Percentiles rank a stretch among this genome's conserved stretches.
Evolutionary conservation across 768 basidiomycete genomes (phyloP).

Genomic region (Lyophyllum atratum): DNA sequence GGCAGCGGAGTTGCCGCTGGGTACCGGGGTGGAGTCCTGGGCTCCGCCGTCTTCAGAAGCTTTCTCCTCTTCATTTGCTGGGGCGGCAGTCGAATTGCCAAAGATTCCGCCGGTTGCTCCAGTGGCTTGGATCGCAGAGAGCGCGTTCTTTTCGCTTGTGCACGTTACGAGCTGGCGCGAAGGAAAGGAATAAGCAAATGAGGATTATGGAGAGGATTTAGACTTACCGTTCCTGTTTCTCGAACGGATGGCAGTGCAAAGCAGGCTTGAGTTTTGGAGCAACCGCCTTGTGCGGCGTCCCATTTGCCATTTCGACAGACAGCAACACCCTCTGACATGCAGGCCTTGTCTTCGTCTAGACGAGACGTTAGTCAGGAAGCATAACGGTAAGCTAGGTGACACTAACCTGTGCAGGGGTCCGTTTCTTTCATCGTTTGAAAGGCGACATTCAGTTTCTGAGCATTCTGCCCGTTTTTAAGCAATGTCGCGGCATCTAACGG

Average conservation of each 20-base stretch:
- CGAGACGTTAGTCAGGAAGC: not conserved
- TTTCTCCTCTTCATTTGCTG: slow-evolving; percentile 1
- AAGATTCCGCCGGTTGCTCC: slow-evolving; percentile 47
- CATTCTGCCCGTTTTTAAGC: slow-evolving; percentile 47
- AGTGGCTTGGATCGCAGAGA: slow-evolving; percentile 44
- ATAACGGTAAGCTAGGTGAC: not conserved
- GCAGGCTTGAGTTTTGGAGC: slow-evolving; percentile 40
- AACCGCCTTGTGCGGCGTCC: slow-evolving; percentile 33
- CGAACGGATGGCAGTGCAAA: slow-evolving; percentile 53
- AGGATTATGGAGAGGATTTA: not conserved
- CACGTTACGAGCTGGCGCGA: slow-evolving; percentile 46
- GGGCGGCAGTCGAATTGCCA: slow-evolving; percentile 18
- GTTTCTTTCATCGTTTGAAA: slow-evolving; percentile 40
- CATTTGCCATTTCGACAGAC: slow-evolving; percentile 44
- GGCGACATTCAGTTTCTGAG: slow-evolving; percentile 51
- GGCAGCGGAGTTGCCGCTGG: slow-evolving; percentile 3
- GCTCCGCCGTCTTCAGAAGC: not conserved
- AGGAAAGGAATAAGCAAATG: not conserved
- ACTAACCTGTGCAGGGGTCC: slow-evolving; percentile 49
- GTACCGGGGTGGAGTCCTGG: slow-evolving; percentile 1
- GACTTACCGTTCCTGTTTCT: slow-evolving; percentile 46
- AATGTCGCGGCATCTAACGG: slow-evolving; percentile 43
- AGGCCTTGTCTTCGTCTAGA: slow-evolving; percentile 45
- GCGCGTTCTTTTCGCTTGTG: slow-evolving; percentile 50
- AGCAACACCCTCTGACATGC: slow-evolving; percentile 40